These are phyloP conservation scores for Gnaphalium uliginosum DNA, from an alignment of 129 eudicot genomes.

Conservation along the genomic window DNA sequence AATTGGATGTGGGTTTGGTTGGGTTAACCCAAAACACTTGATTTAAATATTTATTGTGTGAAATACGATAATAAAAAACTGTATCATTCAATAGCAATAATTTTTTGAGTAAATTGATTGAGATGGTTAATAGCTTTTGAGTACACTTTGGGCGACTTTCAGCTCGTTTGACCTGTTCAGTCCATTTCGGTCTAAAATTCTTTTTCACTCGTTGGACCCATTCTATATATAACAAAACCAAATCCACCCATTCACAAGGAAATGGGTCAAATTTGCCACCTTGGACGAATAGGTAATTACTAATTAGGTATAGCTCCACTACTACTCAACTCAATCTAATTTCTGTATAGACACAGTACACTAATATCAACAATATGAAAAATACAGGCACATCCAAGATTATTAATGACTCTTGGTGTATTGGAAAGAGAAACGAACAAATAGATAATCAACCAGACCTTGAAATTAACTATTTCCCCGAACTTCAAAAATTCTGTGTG, in stretches of 20 bases:
- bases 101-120: not conserved
- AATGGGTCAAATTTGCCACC: not conserved
- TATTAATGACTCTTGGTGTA: not conserved
- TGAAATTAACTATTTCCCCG: conserved; percentile 89
- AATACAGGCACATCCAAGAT: conserved; percentile 11
- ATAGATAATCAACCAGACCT: conserved; percentile 48
- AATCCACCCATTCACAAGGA: not conserved
- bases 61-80: not conserved
- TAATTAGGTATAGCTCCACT: not conserved
- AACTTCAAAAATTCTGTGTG: conserved; percentile 97
- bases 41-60: not conserved
- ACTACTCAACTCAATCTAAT: conserved; percentile 25
- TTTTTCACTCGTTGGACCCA: not conserved
- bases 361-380: conserved; percentile 5
- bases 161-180: not conserved
- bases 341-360: not conserved
- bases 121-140: not conserved
- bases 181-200: not conserved
- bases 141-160: not conserved
- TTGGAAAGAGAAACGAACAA: not conserved
- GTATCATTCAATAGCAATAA: too few species aligned
- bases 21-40: not conserved
- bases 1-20: not conserved
- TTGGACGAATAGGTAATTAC: too few species aligned
- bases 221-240: not conserved